A percentile compares a stretch with the other conserved stretches of the same genome.
Conservation (phyloP, 441 rosid species). For the Erodium texanum region DNA sequence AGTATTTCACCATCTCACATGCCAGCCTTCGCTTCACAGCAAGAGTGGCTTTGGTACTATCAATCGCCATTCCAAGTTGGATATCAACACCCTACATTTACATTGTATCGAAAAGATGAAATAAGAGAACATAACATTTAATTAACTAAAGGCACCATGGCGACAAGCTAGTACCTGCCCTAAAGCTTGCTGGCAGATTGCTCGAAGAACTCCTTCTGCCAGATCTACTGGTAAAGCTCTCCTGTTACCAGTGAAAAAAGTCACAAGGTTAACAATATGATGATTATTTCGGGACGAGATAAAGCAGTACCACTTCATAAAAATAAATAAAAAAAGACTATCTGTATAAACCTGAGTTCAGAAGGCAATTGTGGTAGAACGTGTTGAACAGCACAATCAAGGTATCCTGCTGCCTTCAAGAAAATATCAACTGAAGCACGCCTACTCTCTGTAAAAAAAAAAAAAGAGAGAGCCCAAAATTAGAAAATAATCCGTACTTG, state of each 20-base stretch:
- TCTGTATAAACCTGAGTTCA: constrained; percentile 55
- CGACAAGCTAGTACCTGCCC: constrained; percentile 62
- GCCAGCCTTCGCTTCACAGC: constrained; percentile 99
- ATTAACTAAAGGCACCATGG: constrained; percentile 7
- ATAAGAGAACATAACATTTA: background rate
- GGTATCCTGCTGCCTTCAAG: constrained; percentile 93
- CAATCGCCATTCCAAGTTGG: constrained; percentile 99
- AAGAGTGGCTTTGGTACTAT: constrained; percentile 90
- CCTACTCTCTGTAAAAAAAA: constrained; percentile 66
- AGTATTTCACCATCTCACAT: constrained; percentile 96
- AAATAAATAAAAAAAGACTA: constrained; percentile 10
- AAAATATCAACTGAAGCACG: constrained; percentile 82
- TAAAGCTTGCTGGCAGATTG: constrained; percentile 86
- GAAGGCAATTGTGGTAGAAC: constrained; percentile 76
- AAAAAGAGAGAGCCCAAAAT: constrained; percentile 6
- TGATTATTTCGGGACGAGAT: background rate
- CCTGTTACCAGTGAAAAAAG: constrained; percentile 35
- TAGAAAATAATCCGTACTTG: constrained; percentile 16
- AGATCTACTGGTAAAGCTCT: constrained; percentile 88
- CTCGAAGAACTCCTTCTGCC: constrained; percentile 83
- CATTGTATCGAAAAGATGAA: constrained; percentile 14
- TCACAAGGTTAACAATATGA: background rate
- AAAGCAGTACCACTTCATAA: background rate
- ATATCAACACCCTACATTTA: constrained; percentile 77
- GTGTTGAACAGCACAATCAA: constrained; percentile 85